Base-by-base conservation (phyloP, 441 rosid genomes). In the Populus hybrid region DNA sequence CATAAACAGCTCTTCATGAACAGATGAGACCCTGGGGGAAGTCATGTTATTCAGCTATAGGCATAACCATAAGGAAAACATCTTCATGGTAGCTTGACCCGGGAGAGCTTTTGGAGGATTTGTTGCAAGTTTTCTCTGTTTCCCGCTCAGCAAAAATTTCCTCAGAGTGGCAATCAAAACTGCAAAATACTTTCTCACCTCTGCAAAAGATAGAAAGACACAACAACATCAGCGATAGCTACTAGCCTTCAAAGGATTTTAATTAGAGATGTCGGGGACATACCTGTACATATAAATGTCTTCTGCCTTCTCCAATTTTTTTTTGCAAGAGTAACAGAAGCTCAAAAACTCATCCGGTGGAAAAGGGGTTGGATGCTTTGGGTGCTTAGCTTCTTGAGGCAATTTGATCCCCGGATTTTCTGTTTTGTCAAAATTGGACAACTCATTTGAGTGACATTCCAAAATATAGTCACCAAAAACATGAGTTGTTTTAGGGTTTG, bases 241-340 rank as follows among this genome's bases (percentile, higher is more conserved):
- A 46, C 57, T 30, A 64, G n/a, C 70, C 26, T 28, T 40, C 3
- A 46, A 28, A 21, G 24, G 26, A 66, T 24, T 12, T 14, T 14
- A 46, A 46, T 14, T 46, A 11, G 0, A 7, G 23, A 21, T 34
- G 66, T 46, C 12, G 2, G 34, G 19, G 59, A 79, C 86, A 46
- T 70, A 94, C 99, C 98, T 88, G 87, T 94, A 91, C 12, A 92
- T 90, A 84, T 89, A 94, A 26, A 92, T 87, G 78, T 96, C 98
- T 75, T 91, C 80, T 3, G 88, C 92, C 68, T 76, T 91, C 68
- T 76, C 89, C 75, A 94, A 76, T 53, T 85, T 86, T 87, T 89
- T 89, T 83, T 88, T 86, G 94, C 99, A 96, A 77, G 81, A 69
- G 83, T 87, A 76, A 82, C 99, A 96, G 78, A 85, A 74, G 79